A percentile compares a stretch with the other conserved stretches of the same genome.
Evolutionary conservation across 177 flowering plant species (phyloP).

Genomic region (Tripterygium wilfordii): DNA sequence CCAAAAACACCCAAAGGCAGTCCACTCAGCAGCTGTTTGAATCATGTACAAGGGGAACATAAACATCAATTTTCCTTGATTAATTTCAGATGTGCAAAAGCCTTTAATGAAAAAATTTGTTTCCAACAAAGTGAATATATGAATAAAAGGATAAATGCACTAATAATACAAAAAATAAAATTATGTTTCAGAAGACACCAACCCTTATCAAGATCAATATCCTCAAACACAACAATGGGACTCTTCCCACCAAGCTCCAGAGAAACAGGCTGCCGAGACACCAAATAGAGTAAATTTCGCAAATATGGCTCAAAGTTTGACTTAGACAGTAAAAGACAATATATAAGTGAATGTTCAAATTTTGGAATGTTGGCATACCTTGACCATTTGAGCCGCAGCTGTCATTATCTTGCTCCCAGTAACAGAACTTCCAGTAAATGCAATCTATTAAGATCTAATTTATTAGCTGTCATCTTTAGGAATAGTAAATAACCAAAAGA

Average conservation of each 20-base stretch:
- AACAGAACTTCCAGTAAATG: constrained; percentile 89
- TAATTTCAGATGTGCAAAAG: background rate
- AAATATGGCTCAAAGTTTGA: too few species aligned
- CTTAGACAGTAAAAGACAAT: too few species aligned
- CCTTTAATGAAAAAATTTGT: background rate
- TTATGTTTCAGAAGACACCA: constrained; percentile 13
- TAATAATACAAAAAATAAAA: background rate
- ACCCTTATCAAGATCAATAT: constrained; percentile 94
- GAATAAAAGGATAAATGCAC: background rate
- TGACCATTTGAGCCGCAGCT: constrained; percentile 82
- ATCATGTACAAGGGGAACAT: constrained; percentile 8
- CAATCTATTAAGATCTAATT: constrained; percentile 46
- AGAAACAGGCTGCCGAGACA: constrained; percentile 71
- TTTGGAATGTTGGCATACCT: constrained; percentile 37
- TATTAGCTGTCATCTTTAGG: background rate
- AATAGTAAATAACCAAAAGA: constrained; percentile 4
- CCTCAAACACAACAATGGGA: constrained; percentile 93
- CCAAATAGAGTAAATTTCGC: background rate
- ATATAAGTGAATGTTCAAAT: background rate
- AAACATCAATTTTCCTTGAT: background rate
- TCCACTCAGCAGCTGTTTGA: constrained; percentile 92
- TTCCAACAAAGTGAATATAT: background rate
- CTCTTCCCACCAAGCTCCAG: constrained; percentile 99
- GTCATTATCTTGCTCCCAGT: constrained; percentile 94
- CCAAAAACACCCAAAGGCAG: constrained; percentile 95